phyloP scores from a whole-genome alignment of 257 asterid genomes.

The Penstemon eatonii region DNA sequence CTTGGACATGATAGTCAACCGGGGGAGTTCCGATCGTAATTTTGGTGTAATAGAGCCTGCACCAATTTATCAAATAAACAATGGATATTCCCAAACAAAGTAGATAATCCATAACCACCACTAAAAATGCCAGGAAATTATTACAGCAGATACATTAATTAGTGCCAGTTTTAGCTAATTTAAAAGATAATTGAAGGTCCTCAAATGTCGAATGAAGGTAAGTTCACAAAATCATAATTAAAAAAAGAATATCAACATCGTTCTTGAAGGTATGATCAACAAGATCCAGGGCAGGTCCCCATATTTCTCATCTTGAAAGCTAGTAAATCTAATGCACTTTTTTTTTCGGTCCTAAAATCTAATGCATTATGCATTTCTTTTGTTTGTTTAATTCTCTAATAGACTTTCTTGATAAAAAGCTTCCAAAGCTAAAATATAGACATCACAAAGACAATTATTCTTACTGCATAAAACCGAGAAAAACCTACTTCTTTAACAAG shows the following conservation, averaged over 20 bases:
- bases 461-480: neutral
- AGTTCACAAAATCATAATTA: neutral
- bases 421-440: neutral
- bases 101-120: constrained; percentile 11
- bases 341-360: neutral
- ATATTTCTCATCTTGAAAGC: neutral
- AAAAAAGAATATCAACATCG: neutral
- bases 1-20: constrained; percentile 58
- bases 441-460: neutral
- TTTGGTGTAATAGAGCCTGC: constrained; percentile 65
- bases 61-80: constrained; percentile 15
- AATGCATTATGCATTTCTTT: too few relatives aligned
- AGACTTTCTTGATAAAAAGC: too few relatives aligned
- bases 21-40: constrained; percentile 60
- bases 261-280: neutral
- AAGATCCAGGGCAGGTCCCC: too few relatives aligned
- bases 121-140: neutral
- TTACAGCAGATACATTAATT: neutral
- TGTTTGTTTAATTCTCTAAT: too few relatives aligned
- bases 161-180: neutral
- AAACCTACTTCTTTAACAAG: neutral
- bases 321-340: neutral
- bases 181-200: neutral
- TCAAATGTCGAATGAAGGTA: neutral
- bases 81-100: constrained; percentile 13